These are phyloP conservation scores for Castanea sativa DNA, from an alignment of 306 rosid species.

Conservation along the genomic window DNA sequence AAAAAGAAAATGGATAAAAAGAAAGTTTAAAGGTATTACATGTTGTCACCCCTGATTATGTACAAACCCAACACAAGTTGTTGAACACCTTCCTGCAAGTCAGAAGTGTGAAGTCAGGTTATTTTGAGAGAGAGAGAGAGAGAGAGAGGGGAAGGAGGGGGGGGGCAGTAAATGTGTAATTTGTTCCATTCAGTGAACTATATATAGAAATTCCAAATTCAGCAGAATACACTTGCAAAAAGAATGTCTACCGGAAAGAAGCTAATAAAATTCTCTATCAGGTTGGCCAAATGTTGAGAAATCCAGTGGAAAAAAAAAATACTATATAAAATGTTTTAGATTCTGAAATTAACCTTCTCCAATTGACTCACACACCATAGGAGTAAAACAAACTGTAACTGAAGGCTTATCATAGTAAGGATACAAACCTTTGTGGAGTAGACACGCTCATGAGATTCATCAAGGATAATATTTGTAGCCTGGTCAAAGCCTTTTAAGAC, in stretches of 20 bases:
- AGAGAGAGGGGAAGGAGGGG: accelerated
- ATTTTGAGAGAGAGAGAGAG: neutral
- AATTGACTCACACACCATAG: too few relatives aligned
- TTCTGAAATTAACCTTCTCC: too few relatives aligned
- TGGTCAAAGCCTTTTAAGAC: conserved; percentile 93
- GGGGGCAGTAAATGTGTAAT: too few relatives aligned
- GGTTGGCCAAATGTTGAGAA: neutral
- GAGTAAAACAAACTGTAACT: too few relatives aligned
- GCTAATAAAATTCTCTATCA: neutral
- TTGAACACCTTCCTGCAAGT: conserved; percentile 91
- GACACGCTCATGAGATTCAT: conserved; percentile 95
- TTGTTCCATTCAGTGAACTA: neutral
- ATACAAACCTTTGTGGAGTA: conserved; percentile 85
- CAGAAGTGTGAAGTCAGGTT: conserved; percentile 14
- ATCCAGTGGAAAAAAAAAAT: neutral
- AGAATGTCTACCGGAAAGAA: neutral
- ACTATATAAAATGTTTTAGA: neutral
- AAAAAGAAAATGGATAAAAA: neutral
- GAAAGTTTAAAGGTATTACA: conserved; percentile 42
- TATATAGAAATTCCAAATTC: neutral
- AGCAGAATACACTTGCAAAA: too few relatives aligned
- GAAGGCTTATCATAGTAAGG: conserved; percentile 2
- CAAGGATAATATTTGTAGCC: conserved; percentile 97
- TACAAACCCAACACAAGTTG: conserved; percentile 88
- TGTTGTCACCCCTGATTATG: conserved; percentile 97